Percentiles rank a stretch among this genome's conserved stretches.
These are phyloP conservation scores for Phytopythium aichiense DNA, from an alignment of 352 stramenopile species.

Conservation along the genomic window DNA sequence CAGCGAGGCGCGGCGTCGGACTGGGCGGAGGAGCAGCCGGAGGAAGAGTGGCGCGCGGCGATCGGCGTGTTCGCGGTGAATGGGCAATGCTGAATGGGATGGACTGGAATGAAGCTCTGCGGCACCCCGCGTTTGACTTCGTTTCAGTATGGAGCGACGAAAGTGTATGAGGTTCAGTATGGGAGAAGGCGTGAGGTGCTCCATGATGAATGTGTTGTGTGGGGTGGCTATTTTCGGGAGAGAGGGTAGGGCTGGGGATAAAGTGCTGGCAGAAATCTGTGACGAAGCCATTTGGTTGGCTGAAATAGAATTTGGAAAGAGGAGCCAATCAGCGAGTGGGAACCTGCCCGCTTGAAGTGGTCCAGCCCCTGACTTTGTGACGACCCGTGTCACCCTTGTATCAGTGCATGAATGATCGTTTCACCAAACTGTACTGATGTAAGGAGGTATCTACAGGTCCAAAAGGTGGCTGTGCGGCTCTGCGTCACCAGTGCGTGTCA, in stretches of 20 bases:
- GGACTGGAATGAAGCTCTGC: not conserved
- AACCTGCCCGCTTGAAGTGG: not conserved
- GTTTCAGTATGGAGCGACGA: not conserved
- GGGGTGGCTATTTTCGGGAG: not conserved
- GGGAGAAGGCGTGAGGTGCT: not conserved
- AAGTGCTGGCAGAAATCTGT: not conserved
- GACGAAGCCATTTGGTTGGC: not conserved
- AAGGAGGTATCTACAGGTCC: not conserved
- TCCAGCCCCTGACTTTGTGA: not conserved
- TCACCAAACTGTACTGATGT: not conserved
- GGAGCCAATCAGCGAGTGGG: not conserved
- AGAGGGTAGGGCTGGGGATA: not conserved
- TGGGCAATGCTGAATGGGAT: not conserved
- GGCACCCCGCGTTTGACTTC: not conserved
- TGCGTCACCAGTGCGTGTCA: constrained; percentile 1
- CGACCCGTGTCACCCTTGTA: not conserved
- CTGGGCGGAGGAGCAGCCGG: not conserved
- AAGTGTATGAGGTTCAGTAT: not conserved
- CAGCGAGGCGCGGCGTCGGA: too few relatives aligned
- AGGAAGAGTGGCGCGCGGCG: not conserved
- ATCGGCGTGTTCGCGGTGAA: not conserved
- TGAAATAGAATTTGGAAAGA: not conserved
- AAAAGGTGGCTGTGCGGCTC: constrained; percentile 1
- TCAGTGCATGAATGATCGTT: not conserved
- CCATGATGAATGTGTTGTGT: not conserved